Evolutionary conservation across 768 basidiomycete species (phyloP).

Genomic region (Leccinum olivaceopallidum): DNA sequence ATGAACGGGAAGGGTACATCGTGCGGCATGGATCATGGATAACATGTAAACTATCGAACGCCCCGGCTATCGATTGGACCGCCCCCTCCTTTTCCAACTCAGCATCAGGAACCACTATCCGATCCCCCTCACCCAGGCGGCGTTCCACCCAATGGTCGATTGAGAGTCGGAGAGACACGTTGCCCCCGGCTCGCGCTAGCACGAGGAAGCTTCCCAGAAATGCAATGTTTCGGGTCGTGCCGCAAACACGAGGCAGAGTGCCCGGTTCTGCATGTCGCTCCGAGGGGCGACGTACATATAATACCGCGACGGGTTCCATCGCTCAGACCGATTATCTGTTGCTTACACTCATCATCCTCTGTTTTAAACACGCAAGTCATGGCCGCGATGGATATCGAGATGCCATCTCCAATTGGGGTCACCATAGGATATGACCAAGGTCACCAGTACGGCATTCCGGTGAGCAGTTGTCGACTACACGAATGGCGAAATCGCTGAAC

Average conservation of each 20-base stretch:
- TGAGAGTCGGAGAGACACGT: slow-evolving; percentile 10
- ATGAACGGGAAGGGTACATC: not conserved
- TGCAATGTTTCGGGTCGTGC: slow-evolving; percentile 14
- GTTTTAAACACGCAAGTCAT: slow-evolving; percentile 9
- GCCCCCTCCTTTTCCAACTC: not conserved
- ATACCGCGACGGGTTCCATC: slow-evolving; percentile 16
- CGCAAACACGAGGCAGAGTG: slow-evolving; percentile 32
- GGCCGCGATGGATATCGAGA: slow-evolving; percentile 34
- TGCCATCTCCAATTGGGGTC: slow-evolving; percentile 34
- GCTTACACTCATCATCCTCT: slow-evolving; percentile 1
- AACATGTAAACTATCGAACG: not conserved
- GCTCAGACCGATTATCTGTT: slow-evolving; percentile 18
- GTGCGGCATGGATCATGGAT: not conserved
- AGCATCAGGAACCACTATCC: not conserved
- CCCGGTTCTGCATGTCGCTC: slow-evolving; percentile 28
- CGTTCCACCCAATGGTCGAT: slow-evolving; percentile 6
- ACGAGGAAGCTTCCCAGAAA: slow-evolving; percentile 10
- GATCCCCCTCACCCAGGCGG: slow-evolving; percentile 3
- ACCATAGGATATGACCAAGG: slow-evolving; percentile 21
- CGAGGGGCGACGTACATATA: slow-evolving; percentile 27
- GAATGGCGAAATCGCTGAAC: not conserved
- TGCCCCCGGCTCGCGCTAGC: slow-evolving; percentile 10
- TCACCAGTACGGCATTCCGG: slow-evolving; percentile 22
- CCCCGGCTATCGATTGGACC: not conserved
- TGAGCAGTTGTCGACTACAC: slow-evolving; percentile 12